Evolutionary conservation across 2,329 filamentous ascomycete species (phyloP).

Genomic region (Sarocladium strictum): DNA sequence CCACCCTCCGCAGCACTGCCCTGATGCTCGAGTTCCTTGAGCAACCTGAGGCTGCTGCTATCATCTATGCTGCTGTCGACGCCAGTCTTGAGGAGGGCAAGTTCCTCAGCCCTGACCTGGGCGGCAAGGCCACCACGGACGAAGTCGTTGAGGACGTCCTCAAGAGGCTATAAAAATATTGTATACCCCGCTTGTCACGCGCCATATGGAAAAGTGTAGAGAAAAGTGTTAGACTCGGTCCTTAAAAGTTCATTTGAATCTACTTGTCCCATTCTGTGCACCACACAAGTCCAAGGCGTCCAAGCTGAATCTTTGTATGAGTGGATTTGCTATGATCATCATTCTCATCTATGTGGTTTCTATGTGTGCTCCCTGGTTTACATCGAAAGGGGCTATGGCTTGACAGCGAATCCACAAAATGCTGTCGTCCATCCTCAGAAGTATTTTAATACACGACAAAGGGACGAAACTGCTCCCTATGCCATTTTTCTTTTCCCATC

Average conservation of each 20-base stretch:
- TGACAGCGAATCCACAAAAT: neutral
- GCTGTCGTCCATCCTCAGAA: neutral
- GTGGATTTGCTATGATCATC: slow-evolving; percentile 3
- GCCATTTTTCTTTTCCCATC: neutral
- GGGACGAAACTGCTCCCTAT: neutral
- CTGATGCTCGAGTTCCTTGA: slow-evolving; percentile 96
- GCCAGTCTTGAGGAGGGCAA: slow-evolving; percentile 78
- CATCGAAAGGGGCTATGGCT: neutral
- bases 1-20: slow-evolving; percentile 82
- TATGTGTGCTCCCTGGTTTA: neutral
- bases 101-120: slow-evolving; percentile 82
- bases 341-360: slow-evolving; percentile 2
- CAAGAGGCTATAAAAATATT: slow-evolving; percentile 60
- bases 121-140: slow-evolving; percentile 77
- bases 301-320: neutral
- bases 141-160: slow-evolving; percentile 86
- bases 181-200: neutral
- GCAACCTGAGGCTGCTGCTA: slow-evolving; percentile 77
- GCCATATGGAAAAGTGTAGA: neutral
- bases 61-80: slow-evolving; percentile 89
- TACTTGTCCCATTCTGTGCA: neutral
- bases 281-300: neutral
- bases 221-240: neutral
- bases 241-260: neutral
- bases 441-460: slow-evolving; percentile 1